These are phyloP conservation scores for Aspergillus fumigatiaffinis DNA, from an alignment of 2,329 filamentous ascomycete species.

Conservation along the genomic window DNA sequence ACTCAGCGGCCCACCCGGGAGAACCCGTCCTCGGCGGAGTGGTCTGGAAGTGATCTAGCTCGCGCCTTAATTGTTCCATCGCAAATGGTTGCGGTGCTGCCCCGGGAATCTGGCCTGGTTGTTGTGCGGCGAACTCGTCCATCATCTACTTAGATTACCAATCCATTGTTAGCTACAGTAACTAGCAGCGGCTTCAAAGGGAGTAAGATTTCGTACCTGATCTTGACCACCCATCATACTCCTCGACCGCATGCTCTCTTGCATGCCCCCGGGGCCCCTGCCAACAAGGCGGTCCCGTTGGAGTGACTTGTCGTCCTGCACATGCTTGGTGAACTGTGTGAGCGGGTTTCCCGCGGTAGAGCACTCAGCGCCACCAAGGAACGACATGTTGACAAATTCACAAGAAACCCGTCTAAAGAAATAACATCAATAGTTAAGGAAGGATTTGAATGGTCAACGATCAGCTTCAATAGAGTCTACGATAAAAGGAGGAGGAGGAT, in stretches of 20 bases:
- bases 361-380: conserved; percentile 92
- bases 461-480: background rate
- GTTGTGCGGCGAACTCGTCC: conserved; percentile 79
- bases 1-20: conserved; percentile 62
- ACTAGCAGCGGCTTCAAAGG: background rate
- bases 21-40: conserved; percentile 50
- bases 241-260: conserved; percentile 73
- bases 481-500: conserved; percentile 1
- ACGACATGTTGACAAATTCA: conserved; percentile 66
- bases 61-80: conserved; percentile 64
- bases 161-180: conserved; percentile 16
- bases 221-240: conserved; percentile 68
- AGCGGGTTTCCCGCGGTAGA: conserved; percentile 94
- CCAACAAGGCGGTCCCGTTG: conserved; percentile 86
- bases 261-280: conserved; percentile 63
- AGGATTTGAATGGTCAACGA: background rate
- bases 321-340: conserved; percentile 95
- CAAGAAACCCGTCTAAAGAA: background rate
- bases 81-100: conserved; percentile 56
- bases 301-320: conserved; percentile 90
- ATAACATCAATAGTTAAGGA: background rate
- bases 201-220: conserved; percentile 48
- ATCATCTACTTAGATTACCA: conserved; percentile 63
- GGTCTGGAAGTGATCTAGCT: conserved; percentile 53
- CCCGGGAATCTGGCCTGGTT: conserved; percentile 60